A percentile compares a stretch with the other conserved stretches of the same genome.
These are phyloP conservation scores for Dactylellina cionopaga DNA, from an alignment of 2,329 filamentous ascomycete species.

Conservation along the genomic window DNA sequence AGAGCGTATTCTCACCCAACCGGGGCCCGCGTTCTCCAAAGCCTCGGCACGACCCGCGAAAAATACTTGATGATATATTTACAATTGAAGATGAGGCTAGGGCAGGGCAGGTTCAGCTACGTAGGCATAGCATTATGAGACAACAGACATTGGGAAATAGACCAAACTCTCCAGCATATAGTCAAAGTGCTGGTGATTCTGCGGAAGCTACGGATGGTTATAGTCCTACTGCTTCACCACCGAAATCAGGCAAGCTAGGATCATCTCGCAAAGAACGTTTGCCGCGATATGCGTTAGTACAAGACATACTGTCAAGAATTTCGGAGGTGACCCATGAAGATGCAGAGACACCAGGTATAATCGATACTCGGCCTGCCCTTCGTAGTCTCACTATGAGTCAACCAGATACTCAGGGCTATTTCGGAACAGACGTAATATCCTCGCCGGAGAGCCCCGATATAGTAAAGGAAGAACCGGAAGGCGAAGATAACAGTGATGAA, in stretches of 20 bases:
- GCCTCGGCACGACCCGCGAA: background rate
- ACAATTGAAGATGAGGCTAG: background rate
- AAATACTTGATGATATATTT: background rate
- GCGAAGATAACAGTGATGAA: background rate
- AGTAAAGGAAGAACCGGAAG: conserved; percentile 2
- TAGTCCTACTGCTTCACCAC: too few species aligned
- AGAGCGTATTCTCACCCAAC: background rate
- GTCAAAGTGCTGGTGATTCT: too few species aligned
- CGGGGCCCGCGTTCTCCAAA: too few species aligned
- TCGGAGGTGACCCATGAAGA: conserved; percentile 8
- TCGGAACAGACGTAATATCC: background rate
- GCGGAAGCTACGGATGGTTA: too few species aligned
- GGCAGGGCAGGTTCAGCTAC: background rate
- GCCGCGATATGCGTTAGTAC: too few species aligned
- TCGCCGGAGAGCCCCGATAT: conserved; percentile 11
- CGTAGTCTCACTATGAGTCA: conserved; percentile 1
- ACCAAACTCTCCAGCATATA: too few species aligned
- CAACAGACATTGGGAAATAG: too few species aligned
- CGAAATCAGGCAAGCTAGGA: too few species aligned
- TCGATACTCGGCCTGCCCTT: background rate
- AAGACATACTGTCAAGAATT: background rate
- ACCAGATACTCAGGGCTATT: conserved; percentile 16
- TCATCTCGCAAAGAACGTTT: too few species aligned
- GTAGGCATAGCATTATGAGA: background rate
- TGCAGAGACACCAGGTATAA: background rate